Base-by-base conservation (phyloP, 1,139 yeast species). In the Suhomyces wounanorum region DNA sequence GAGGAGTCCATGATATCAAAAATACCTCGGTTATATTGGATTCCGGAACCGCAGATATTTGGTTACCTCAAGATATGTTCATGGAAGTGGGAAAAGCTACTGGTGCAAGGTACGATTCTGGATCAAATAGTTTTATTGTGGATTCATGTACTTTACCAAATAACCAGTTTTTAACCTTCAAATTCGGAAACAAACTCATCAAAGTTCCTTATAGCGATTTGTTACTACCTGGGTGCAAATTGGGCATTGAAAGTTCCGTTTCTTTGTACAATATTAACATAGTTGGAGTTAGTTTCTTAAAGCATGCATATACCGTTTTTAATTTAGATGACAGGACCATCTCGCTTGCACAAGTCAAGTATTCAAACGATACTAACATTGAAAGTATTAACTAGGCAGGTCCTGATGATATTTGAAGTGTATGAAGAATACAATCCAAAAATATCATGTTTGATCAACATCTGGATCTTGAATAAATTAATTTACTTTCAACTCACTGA, bases 241-340 rank as follows among this genome's bases (percentile, higher is more conserved):
- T 50, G 37, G 50, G 50, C 16, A 38, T 51, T 14, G 50, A 51
- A 37, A 47, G 50, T 28, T 48, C 49, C 5, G 45, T 45, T n/a
- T 43, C 44, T 3, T 18, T 51, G 9, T 52, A 56, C 38, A 48
- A 54, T 37, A 44, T 50, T 14, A 50, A 54, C n/a, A 60, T 69
- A 25, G 59, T 72, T 49, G 77, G 77, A 2, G 73, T 67, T 54
- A 68, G 69, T 58, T 72, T 75, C 55, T 66, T 75, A 55, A 69
- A 78, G 53, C 63, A 65, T 41, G 65, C 68, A 36, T 75, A 75
- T 56, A 56, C 70, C 1, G 74, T 73, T 11, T 73, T 70, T 56
- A 65, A 75, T 57, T 65, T 73, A 54, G 79, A 74, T 21, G 72
- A 69, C 45, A 61, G 67, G 52, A 64, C 66, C 18, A 64, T 74